Evolutionary conservation across 805 yeast species (phyloP).

Genomic region (Ogataea ganodermae): DNA sequence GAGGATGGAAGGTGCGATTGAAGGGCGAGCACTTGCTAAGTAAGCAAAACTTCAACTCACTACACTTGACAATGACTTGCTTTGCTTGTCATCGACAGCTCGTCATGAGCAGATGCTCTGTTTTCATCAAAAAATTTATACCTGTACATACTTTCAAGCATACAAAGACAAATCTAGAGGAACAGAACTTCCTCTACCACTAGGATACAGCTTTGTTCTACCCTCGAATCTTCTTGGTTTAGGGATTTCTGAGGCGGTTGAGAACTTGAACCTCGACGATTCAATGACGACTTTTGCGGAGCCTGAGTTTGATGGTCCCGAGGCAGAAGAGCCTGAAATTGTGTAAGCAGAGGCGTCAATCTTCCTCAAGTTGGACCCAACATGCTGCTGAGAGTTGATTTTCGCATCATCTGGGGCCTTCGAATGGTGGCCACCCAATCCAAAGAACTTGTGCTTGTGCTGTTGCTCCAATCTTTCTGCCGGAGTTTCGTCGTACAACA

Average conservation of each 20-base stretch:
- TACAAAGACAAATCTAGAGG: constrained; percentile 64
- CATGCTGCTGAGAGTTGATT: constrained; percentile 44
- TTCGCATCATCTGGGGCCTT: constrained; percentile 34
- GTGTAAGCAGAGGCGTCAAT: constrained; percentile 69
- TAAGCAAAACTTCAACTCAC: too few species aligned
- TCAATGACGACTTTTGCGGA: constrained; percentile 52
- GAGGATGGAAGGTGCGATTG: constrained; percentile 57
- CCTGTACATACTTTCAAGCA: constrained; percentile 3
- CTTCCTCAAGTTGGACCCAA: constrained; percentile 55
- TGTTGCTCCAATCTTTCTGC: constrained; percentile 24
- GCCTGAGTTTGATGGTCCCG: constrained; percentile 15
- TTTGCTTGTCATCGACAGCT: too few species aligned
- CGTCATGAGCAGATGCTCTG: too few species aligned
- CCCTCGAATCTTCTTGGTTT: constrained; percentile 82
- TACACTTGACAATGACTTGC: too few species aligned
- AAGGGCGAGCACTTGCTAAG: neutral
- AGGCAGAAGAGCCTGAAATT: constrained; percentile 42
- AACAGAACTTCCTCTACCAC: constrained; percentile 92
- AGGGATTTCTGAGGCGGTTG: constrained; percentile 70
- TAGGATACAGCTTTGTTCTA: constrained; percentile 79
- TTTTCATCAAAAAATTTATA: too few species aligned
- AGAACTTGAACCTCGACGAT: constrained; percentile 72
- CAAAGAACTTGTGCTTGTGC: constrained; percentile 20
- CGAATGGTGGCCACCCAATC: constrained; percentile 16
- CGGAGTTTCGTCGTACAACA: constrained; percentile 27